Evolutionary conservation across 2,329 filamentous ascomycete genomes (phyloP).

Genomic region (Hymenoscyphus linearis): DNA sequence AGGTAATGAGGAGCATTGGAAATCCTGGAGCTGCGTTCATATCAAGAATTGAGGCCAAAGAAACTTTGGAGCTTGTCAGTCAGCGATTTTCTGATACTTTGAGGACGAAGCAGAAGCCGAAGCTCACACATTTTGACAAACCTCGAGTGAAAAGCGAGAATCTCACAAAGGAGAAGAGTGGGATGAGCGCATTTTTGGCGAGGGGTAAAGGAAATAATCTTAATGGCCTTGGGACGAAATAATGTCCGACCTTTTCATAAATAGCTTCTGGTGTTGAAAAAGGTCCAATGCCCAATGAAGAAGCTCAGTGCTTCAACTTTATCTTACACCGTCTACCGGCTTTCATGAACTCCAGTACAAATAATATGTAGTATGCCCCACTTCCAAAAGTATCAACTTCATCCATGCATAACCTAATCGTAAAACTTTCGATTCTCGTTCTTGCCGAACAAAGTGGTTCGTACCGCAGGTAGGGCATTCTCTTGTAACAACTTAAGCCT

Average conservation of each 20-base stretch:
- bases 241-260: not conserved
- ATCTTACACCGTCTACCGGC: slow-evolving; percentile 32
- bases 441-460: slow-evolving; percentile 83
- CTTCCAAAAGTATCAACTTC: slow-evolving; percentile 6
- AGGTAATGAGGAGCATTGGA: slow-evolving; percentile 57
- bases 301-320: slow-evolving; percentile 21
- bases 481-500: slow-evolving; percentile 79
- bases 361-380: slow-evolving; percentile 15
- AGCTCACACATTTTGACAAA: slow-evolving; percentile 50
- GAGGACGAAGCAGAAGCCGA: slow-evolving; percentile 64
- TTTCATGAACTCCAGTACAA: slow-evolving; percentile 16
- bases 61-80: slow-evolving; percentile 66
- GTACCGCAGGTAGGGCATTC: slow-evolving; percentile 76
- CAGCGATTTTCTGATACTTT: slow-evolving; percentile 66
- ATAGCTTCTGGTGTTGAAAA: not conserved
- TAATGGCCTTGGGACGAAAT: not conserved
- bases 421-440: slow-evolving; percentile 95
- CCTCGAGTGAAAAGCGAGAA: slow-evolving; percentile 28
- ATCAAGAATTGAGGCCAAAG: slow-evolving; percentile 70
- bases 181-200: slow-evolving; percentile 27
- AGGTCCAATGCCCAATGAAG: slow-evolving; percentile 6
- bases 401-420: slow-evolving; percentile 52
- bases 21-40: slow-evolving; percentile 70
- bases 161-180: slow-evolving; percentile 27
- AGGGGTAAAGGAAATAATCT: not conserved